Percentiles rank a stretch among this genome's conserved stretches.
phyloP scores from a whole-genome alignment of 805 yeast genomes.

The Cyberlindnera petersonii region DNA sequence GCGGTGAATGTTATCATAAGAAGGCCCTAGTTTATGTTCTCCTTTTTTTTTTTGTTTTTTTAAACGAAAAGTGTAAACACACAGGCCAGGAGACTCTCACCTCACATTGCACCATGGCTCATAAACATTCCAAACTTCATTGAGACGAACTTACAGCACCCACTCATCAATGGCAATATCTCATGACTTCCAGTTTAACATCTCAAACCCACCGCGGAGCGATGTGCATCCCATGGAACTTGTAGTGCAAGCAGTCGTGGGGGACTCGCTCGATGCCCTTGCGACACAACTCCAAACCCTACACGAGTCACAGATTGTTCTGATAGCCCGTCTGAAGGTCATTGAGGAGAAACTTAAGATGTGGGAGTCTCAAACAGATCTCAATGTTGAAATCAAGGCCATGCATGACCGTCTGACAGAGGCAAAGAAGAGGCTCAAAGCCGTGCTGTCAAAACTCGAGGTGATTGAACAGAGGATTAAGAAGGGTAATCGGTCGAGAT shows the following conservation, averaged over 20 bases:
- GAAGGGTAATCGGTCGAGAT: no score
- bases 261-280: slow-evolving; percentile 49
- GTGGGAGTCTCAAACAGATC: slow-evolving; percentile 27
- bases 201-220: slow-evolving; percentile 4
- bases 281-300: slow-evolving; percentile 48
- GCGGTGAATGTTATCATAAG: no score
- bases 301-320: slow-evolving; percentile 53
- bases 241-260: slow-evolving; percentile 52
- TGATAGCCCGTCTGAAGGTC: slow-evolving; percentile 44
- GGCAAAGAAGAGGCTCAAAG: slow-evolving; percentile 25
- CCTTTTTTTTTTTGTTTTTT: slow-evolving; percentile 1
- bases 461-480: slow-evolving; percentile 31
- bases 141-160: no score
- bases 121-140: no score
- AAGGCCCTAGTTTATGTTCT: not conserved
- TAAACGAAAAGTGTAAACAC: not conserved
- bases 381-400: slow-evolving; percentile 15
- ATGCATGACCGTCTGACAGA: slow-evolving; percentile 24
- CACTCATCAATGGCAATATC: slow-evolving; percentile 15
- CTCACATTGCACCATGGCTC: no score
- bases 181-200: slow-evolving; percentile 20
- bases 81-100: no score
- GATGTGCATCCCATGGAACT: slow-evolving; percentile 58
- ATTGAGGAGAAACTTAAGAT: slow-evolving; percentile 34
- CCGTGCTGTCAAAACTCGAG: slow-evolving; percentile 29